Evolutionary conservation across 345 rosid genomes (phyloP).

Genomic region (Eucalyptus melliodora): DNA sequence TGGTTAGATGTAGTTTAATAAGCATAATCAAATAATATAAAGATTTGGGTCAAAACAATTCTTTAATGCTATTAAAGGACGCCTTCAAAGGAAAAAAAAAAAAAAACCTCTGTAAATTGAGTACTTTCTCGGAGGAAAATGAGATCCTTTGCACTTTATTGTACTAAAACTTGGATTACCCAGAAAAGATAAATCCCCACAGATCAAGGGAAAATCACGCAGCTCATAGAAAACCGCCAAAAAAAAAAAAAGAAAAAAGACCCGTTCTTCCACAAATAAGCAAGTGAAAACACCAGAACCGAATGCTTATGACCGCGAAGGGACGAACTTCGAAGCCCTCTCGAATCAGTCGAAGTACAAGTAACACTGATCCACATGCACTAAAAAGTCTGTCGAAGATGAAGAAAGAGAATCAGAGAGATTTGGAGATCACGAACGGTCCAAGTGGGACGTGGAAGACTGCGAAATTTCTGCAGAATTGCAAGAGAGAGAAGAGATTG

Average conservation of each 20-base stretch:
- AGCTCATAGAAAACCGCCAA: not conserved
- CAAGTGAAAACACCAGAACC: not conserved
- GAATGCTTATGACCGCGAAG: not conserved
- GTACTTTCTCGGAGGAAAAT: not conserved
- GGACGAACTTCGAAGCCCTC: not conserved
- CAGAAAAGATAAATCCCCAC: not conserved
- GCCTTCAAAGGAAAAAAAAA: not conserved
- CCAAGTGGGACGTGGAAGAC: not conserved
- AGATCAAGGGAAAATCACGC: not conserved
- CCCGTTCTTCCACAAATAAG: not conserved
- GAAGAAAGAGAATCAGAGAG: not conserved
- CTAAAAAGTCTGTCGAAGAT: not conserved
- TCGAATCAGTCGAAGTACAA: not conserved
- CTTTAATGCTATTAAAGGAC: not conserved
- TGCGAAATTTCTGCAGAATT: not conserved
- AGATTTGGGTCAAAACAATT: not conserved
- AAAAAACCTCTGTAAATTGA: not conserved
- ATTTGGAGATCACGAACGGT: not conserved
- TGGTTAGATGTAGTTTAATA: not conserved
- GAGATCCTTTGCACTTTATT: not conserved
- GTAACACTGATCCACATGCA: not conserved
- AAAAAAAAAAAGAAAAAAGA: not conserved
- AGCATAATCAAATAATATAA: not conserved
- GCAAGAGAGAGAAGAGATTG: not conserved
- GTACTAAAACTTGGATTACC: not conserved